Evolutionary conservation across 495 filamentous ascomycete genomes (phyloP), one percentile per base, ranked within the genome.

Genomic region (Platismatia glauca): DNA sequence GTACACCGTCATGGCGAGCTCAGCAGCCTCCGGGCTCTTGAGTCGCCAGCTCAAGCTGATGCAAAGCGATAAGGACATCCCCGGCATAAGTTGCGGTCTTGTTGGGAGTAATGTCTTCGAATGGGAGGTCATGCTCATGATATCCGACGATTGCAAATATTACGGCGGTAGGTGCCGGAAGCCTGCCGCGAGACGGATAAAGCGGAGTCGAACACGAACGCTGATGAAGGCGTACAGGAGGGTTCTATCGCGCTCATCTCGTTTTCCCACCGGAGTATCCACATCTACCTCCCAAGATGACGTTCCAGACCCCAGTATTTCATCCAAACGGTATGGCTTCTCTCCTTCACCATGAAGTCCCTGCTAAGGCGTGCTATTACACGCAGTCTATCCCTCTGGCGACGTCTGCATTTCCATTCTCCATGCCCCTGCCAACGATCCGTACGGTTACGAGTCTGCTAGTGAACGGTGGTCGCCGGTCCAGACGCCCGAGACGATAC

Each of bases 71-170:
- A 91, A 89, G 69, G 90, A 95, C 74, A 87, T 97, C 37, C 90
- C 91, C 0, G 94, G 91, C 43, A 96, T 98, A 69, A 95, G 90
- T 66, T 94, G 88, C 71, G 94, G 94, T 2, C 78, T 98, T 37
- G 85, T 94, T 31, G 84, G 86, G 64, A 86, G 79, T 77, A 97
- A 95, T 71, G 87, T 97, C n/a, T 97, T 96, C 66, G 88, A 97
- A 78, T 98, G 94, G 94, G 93, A 97, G 73, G 91, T 98, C 20
- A 96, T 96, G 88, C 82, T 98, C 39, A 98, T 98, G 94, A 94
- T 98, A 69, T 89, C 82, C 37, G 94, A 98, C 70, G 94, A 98
- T 68, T 93, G 90, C 74, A 93, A 95, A 74, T 87, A 90, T 70
- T 98, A 97, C 70, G 95, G 93, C 67, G 94, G 87, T 86, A 72